Base-by-base conservation (phyloP, 129 eudicot genomes). In the Ambrosia artemisiifolia region DNA sequence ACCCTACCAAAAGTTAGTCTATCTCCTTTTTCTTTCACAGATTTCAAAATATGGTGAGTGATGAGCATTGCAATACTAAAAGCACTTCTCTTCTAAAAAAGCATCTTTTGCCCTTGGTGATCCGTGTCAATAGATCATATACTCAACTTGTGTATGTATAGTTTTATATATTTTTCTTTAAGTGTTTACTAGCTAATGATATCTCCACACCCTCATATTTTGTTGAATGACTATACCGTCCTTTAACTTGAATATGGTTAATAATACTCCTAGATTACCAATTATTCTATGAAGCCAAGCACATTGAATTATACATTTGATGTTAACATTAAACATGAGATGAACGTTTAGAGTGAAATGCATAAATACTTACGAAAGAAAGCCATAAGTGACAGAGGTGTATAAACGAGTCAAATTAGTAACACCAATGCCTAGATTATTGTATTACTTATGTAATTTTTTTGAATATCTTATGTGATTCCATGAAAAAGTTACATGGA, bases 61-160 rank as follows among this genome's bases (percentile, higher is more conserved):
- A 78, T 83, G 68, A 79, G 87, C 83, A 83, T 69, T 63, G 71
- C 70, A 55, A 63, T 77, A 63, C 67, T 61, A 65, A 81, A 79
- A 68, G 80, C 83, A 79, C 75, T 68, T 70, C 82, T 64, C 71
- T 71, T 78, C 77, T 53, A 76, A 62, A 74, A 89, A 83, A 85
- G 91, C 84, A 79, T 83, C 88, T 88, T 85, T 83, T 75, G 43
- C 68, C 62, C 79, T 63, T 49, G 65, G 70, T 77, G 74, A 75
- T 71, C 75, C 76, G 79, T 83, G 69, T 67, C 40, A 36, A 40
- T 7, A 7, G 66, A 72, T 51, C 17, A 18, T 64, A 65, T 53
- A 42, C 63, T 16, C 28, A 20, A 19, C 46, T 20, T 64, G 42
- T 40, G 44, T 51, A 38, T 36, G 24, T 38, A 42, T 59, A 4